Base-by-base conservation (phyloP, 225 moss, liverwort and hornwort species). In the Anthoceros angustus region DNA sequence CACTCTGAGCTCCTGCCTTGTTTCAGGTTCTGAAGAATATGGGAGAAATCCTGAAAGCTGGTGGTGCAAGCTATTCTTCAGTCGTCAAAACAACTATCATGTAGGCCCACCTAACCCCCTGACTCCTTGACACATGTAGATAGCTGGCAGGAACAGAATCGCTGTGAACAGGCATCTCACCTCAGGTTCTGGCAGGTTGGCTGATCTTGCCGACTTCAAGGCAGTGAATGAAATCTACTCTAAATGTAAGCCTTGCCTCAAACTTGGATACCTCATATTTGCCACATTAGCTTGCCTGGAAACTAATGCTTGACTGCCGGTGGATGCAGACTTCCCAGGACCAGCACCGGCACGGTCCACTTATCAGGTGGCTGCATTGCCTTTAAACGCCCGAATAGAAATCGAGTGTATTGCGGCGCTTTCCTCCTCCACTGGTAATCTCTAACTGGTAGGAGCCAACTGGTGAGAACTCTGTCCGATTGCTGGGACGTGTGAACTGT, bases 51-150 rank as follows among this genome's bases (percentile, higher is more conserved):
- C 65, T 98, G 68, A 87, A 84, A 75, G 89, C 84, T 65, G 92
- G 87, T 66, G 98, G 89, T 75, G 81, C 87, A 39, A 76, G 73
- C 65, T 92, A 98, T 63, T 77, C 70, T 40, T 84, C 89, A 41
- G 98, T 98, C 62, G 89, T 98, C 48, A 98, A 98, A 68, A 92
- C 92, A 41, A 98, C 98, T 32, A 98, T 98, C n/a, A 92, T 98
- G 98, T 91, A 80, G 79, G 79, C 43, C 15, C 64, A 38, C 24
- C 16, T 55, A 55, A 55, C 50, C 21, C 4, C 39, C 64, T 64
- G 18, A 15, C 64, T n/a, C 2, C 5, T 9, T 16, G 5, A 15
- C 15, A n/a, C 16, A 10, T 24, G 16, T 11, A 6, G 45, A 0
- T 46, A 32, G 32, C 32, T 32, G 32, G 32, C 32, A 32, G 2